phyloP scores from a whole-genome alignment of 2,329 filamentous ascomycete genomes.

The Fusarium sp. region DNA sequence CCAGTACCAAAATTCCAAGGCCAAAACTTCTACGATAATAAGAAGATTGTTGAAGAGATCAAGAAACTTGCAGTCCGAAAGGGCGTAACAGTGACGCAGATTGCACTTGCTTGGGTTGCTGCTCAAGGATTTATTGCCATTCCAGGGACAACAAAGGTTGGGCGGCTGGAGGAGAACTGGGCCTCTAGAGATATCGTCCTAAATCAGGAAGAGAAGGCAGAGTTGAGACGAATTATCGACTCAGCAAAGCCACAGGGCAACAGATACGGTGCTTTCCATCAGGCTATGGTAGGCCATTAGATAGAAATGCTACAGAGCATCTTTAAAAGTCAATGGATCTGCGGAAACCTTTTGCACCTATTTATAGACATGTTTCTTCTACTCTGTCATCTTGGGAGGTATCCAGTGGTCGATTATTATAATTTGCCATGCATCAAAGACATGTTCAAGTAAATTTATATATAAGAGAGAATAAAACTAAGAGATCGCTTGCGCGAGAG shows the following conservation, averaged over 20 bases:
- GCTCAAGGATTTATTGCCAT: constrained; percentile 7
- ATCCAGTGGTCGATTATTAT: too few species aligned
- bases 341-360: too few species aligned
- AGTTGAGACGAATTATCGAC: constrained; percentile 3
- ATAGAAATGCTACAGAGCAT: too few species aligned
- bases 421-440: too few species aligned
- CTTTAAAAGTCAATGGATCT: too few species aligned
- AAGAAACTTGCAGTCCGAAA: neutral
- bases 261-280: neutral
- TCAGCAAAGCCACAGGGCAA: neutral
- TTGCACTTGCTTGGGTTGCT: constrained; percentile 8
- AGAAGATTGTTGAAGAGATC: constrained; percentile 1
- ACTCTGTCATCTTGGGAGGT: too few species aligned
- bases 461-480: neutral
- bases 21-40: constrained; percentile 6
- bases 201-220: neutral
- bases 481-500: neutral
- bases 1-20: neutral
- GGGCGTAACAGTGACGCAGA: neutral
- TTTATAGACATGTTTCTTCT: too few species aligned
- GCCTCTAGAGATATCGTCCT: neutral
- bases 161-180: constrained; percentile 2
- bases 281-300: constrained; percentile 8
- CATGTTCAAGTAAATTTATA: accelerated
- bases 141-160: constrained; percentile 4